phyloP scores from a whole-genome alignment of 257 asterid species.

The Forsythia suspensa region DNA sequence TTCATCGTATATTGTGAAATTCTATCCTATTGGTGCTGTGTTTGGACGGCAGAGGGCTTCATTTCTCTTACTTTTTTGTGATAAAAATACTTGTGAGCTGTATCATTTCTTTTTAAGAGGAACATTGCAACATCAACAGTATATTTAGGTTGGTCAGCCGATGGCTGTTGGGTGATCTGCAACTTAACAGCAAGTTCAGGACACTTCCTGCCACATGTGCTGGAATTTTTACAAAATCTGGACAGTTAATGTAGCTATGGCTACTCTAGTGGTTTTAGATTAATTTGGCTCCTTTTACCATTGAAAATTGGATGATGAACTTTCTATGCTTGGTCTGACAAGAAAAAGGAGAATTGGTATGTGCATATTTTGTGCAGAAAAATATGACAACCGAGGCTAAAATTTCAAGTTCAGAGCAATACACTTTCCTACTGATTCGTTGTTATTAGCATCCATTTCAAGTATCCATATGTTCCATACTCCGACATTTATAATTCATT shows the following conservation, averaged over 20 bases:
- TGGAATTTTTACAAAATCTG: neutral
- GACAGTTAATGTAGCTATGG: neutral
- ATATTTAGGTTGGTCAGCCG: neutral
- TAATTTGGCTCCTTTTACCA: neutral
- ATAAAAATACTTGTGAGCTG: neutral
- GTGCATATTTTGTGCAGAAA: neutral
- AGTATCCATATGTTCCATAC: too few species aligned
- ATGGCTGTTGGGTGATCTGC: slow-evolving; percentile 7
- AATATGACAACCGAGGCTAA: neutral
- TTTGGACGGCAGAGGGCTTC: neutral
- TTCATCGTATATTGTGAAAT: too few species aligned
- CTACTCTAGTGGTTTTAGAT: neutral
- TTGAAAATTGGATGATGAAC: neutral
- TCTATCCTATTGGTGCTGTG: neutral
- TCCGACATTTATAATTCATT: too few species aligned
- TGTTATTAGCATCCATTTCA: neutral
- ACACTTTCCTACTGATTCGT: neutral
- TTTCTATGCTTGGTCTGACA: neutral
- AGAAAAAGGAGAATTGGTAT: neutral
- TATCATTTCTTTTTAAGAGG: neutral
- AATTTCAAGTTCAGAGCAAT: neutral
- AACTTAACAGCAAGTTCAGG: neutral
- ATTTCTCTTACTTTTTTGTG: neutral
- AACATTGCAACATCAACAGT: neutral
- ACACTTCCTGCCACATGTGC: neutral